Evolutionary conservation across 2,329 filamentous ascomycete genomes (phyloP), one percentile per base, ranked within the genome.

Genomic region (Ophiocordyceps camponoti-leonardi): DNA sequence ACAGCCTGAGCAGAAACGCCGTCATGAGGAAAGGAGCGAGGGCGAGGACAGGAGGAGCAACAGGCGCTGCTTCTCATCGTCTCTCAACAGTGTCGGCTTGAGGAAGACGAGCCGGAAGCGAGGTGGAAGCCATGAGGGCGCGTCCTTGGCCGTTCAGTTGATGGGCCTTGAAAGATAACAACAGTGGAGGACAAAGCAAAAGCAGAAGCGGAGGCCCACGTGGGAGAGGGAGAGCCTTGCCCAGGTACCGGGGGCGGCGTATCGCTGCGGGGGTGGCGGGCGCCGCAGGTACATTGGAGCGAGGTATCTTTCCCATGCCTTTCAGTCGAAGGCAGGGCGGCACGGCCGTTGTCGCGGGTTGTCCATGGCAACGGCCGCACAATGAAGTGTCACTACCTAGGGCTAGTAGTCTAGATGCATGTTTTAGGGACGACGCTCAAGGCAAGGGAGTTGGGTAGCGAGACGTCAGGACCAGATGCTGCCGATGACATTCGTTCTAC

Each of bases 1-100:
- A 72, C 51, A 69, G 60, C 57, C 63, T 61, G 48, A 71, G 56
- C 49, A 70, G 62, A 55, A 64, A 65, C 54, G 59, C 61, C 55
- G 64, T 69, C 70, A 73, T 73, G 66, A 56, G 57, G 52, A 50
- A 56, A 45, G 39, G 44, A 46, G 41, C 46, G 46, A 43, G 43
- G 48, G 41, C 47, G 48, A 53, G 47, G 49, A 35, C 20, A 33
- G 18, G 42, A 33, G 18, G 42, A 37, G 42, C 42, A 55, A 49
- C 51, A 48, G 53, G 48, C 44, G 28, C 8, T 47, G 41, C 8
- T 47, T 37, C 44, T 48, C 45, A 44, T 44, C 35, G 20, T 37
- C 18, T n/a, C 35, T 39, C 35, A 39, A n/a, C 16, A 18, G 33
- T 8, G 11, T 37, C 39, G 39, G 18, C 19, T 39, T 39, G 43